phyloP scores from a whole-genome alignment of 345 rosid genomes.

The Linum usitatissimum region DNA sequence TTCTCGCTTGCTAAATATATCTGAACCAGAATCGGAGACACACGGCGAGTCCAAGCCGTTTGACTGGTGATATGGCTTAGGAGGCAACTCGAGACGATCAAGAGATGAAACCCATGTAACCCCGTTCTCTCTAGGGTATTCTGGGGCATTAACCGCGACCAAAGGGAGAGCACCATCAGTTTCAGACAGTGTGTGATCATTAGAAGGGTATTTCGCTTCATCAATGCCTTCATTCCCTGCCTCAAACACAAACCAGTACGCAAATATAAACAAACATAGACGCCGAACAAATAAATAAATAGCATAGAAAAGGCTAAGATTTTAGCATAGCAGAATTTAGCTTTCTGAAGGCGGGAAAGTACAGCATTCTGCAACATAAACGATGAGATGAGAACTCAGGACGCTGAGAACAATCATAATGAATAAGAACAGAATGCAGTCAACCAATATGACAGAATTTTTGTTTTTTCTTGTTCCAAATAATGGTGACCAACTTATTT shows the following conservation, averaged over 20 bases:
- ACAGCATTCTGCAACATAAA: too few relatives aligned
- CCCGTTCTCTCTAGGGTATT: constrained; percentile 56
- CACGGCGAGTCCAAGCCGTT: constrained; percentile 89
- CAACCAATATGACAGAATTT: too few relatives aligned
- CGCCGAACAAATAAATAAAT: too few relatives aligned
- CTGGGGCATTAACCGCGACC: constrained; percentile 54
- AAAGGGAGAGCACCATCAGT: constrained; percentile 55
- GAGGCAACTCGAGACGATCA: constrained; percentile 67
- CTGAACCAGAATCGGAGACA: constrained; percentile 97
- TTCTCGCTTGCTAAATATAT: constrained; percentile 83
- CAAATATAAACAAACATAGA: background rate
- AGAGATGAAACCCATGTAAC: constrained; percentile 70
- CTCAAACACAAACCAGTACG: constrained; percentile 8
- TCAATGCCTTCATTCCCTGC: constrained; percentile 49
- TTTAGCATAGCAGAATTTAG: too few relatives aligned
- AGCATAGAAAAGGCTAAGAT: background rate
- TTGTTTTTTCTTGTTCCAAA: too few relatives aligned
- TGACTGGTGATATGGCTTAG: constrained; percentile 62
- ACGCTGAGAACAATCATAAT: too few relatives aligned
- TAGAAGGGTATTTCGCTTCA: constrained; percentile 27
- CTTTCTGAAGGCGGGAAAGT: too few relatives aligned
- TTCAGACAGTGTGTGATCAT: constrained; percentile 38
- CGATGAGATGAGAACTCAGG: too few relatives aligned
- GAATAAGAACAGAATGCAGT: too few relatives aligned
- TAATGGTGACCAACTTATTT: too few relatives aligned